Evolutionary conservation across 139 green algal genomes (phyloP), one percentile per base, ranked within the genome.

Genomic region (Coelastrella sp.): DNA sequence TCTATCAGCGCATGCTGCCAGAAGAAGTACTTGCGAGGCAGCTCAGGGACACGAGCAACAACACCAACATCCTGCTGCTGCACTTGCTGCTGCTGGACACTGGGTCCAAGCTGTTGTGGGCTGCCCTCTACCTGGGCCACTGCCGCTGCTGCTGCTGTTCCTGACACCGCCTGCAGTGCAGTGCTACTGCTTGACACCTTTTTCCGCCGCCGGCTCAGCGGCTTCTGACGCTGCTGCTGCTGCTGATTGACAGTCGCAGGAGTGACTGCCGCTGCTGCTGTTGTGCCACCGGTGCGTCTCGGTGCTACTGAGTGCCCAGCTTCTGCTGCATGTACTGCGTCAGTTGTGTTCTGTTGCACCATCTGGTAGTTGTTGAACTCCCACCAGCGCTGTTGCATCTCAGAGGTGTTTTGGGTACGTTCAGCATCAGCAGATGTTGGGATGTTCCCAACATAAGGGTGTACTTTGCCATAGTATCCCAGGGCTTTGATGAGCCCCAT

Each of bases 11-110:
- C 7, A n/a, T 88, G 68, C 15, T 35, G 19, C 66, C 25, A 66
- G 15, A 57, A 70, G 65, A 56, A 56, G 25, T 81, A 81, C 25
- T 76, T 81, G 74, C 25, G n/a, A 4, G 35, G 78, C 7, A 63
- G 14, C 78, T 27, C 49, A 14, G 78, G 27, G 0, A 83, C 78
- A n/a, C 7, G 10, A 65, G 68, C 25, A 56, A 70, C n/a, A 76
- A 59, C 63, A 27, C 20, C 82, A 61, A 63, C 63, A 25, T 81
- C 49, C 68, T 61, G 73, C 85, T 74, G 73, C 74, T 76, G 85
- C 85, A 19, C n/a, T 59, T 90, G 74, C 85, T 90, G 85, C 85
- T 75, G 73, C 24, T 49, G 85, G n/a, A 15, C 24, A 35, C 25
- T 59, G 75, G 7, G 68, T 19, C 24, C 68, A 10, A 19, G 58